phyloP scores from a whole-genome alignment of 1,284 basidiomycete species.

The Lentinus polychrous region DNA sequence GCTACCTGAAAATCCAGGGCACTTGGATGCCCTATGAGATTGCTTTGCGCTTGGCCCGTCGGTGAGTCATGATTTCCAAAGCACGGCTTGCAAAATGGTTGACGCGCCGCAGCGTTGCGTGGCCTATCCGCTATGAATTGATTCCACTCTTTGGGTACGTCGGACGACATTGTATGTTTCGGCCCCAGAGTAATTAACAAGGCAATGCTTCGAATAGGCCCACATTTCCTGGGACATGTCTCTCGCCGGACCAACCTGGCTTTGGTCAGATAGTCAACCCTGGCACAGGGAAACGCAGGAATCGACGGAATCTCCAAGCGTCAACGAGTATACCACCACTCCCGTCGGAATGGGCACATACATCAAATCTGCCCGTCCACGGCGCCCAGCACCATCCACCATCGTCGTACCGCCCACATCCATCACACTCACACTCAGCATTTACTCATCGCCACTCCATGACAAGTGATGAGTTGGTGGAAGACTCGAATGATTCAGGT shows the following conservation, averaged over 20 bases:
- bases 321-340: neutral
- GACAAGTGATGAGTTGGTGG: constrained; percentile 6
- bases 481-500: constrained; percentile 10
- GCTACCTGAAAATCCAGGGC: constrained; percentile 83
- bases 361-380: constrained; percentile 18
- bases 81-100: neutral
- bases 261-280: constrained; percentile 72
- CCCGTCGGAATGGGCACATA: constrained; percentile 16
- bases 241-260: constrained; percentile 75
- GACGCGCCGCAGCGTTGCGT: constrained; percentile 58
- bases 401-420: constrained; percentile 17
- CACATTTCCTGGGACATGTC: constrained; percentile 70
- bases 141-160: constrained; percentile 75
- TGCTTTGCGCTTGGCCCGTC: constrained; percentile 66
- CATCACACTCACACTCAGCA: constrained; percentile 11
- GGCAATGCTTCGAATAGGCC: constrained; percentile 24
- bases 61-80: constrained; percentile 36
- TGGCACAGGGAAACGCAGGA: constrained; percentile 53
- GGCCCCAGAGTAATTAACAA: neutral
- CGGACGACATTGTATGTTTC: neutral
- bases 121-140: constrained; percentile 79
- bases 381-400: constrained; percentile 3
- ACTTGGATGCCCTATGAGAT: constrained; percentile 90
- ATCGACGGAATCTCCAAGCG: constrained; percentile 39
- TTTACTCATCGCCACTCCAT: constrained; percentile 1